Base-by-base conservation (phyloP, 139 green algal species). In the Astrephomene gubernaculifera region DNA sequence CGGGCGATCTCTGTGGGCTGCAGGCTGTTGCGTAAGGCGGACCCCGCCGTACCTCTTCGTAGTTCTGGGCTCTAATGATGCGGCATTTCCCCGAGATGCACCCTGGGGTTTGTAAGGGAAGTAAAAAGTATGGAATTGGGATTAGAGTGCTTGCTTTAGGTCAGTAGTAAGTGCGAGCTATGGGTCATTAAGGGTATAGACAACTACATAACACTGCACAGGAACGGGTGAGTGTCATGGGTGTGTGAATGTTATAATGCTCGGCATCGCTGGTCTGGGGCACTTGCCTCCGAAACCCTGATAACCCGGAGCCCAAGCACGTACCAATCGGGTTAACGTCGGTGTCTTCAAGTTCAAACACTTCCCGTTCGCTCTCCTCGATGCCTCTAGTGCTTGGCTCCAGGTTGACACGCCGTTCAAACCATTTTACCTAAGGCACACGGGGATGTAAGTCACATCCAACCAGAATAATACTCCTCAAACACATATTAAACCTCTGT, bases 31-130 rank as follows among this genome's bases (percentile, higher is more conserved):
- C n/a, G n/a, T n/a, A n/a, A n/a, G n/a, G n/a, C n/a, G n/a, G n/a
- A n/a, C n/a, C n/a, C n/a, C n/a, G n/a, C n/a, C n/a, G n/a, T 29
- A 85, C 88, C 81, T 90, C 85, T 27, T 92, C 88, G 29, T 92
- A 92, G 35, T 65, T 82, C 33, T 31, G 35, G 0, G 81, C 82
- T 21, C 68, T 65, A 1, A 90, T 52, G 25, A 92, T 79, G 25
- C 36, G 39, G 75, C 71, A 88, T 68, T 92, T 92, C 25, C 85
- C 85, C 25, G 68, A 86, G 45, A 92, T 92, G 81, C 88, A 92
- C 1, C 88, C 88, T 70, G 88, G 82, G 49, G 64, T n/a, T n/a
- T n/a, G n/a, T n/a, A n/a, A n/a, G n/a, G n/a, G n/a, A n/a, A n/a
- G n/a, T n/a, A n/a, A n/a, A n/a, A n/a, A n/a, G n/a, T n/a, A n/a